Base-by-base conservation (phyloP, 495 filamentous ascomycete species). In the Penicillium nucicola region DNA sequence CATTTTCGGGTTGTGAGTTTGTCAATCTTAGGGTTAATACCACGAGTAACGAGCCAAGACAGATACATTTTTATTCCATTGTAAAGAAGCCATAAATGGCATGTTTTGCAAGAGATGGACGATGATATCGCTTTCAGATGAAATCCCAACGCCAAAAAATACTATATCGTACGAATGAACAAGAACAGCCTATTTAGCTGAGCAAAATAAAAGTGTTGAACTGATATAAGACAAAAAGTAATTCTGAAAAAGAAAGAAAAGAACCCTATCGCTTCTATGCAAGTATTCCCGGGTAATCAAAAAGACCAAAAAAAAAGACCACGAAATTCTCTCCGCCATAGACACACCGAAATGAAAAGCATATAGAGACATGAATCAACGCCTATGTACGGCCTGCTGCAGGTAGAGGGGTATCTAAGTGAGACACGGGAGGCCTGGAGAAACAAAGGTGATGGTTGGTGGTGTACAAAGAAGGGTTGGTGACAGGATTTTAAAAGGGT, bases 311-410 rank as follows among this genome's bases (percentile, higher is more conserved):
- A 10, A 39, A 40, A 32, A 25, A 45, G 28, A 15, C n/a, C 41
- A 51, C n/a, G n/a, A 10, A 39, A 12, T 45, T 48, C 14, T 35
- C 36, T 23, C 35, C 44, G 33, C 22, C 34, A 48, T 39, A 30
- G 7, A 34, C 22, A 56, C 33, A 39, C 30, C 33, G 30, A 34
- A 43, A 52, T 12, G 43, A 28, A 45, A 23, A 35, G 28, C 17
- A 40, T 14, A n/a, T 14, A 34, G 41, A 30, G 32, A 34, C 45
- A 41, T 23, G 39, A 33, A 44, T 43, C 14, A 65, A 64, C 61
- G 61, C 61, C 58, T 59, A 65, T 65, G 41, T 58, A 65, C 51
- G 59, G 56, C 53, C 60, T 54, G 46, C 33, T 65, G 56, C 49
- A 62, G 35, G 56, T 52, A 54, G 59, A 60, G 62, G 25, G 62